A percentile compares a stretch with the other conserved stretches of the same genome.
Evolutionary conservation across 75 land plant genomes (phyloP).

Genomic region (Picea sitchensis): DNA sequence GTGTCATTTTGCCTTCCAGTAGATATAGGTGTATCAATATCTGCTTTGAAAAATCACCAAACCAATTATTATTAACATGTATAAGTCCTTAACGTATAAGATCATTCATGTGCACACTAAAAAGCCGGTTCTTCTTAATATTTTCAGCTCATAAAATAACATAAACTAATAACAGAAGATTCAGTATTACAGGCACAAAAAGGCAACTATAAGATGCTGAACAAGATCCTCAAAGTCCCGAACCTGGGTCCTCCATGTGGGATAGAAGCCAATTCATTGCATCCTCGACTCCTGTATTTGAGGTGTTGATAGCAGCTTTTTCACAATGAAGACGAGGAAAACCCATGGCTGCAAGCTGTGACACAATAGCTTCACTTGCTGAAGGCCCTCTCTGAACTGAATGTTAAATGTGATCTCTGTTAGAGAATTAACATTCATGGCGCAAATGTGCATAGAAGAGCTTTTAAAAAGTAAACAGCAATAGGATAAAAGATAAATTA

Average conservation of each 20-base stretch:
- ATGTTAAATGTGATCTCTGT: constrained; percentile 5
- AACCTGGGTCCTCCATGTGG: constrained; percentile 99
- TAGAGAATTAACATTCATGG: neutral
- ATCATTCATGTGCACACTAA: neutral
- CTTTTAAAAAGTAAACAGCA: neutral
- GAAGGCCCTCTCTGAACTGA: constrained; percentile 23
- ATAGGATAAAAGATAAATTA: neutral
- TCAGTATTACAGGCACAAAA: neutral
- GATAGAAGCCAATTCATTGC: constrained; percentile 96
- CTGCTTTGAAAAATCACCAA: constrained; percentile 32
- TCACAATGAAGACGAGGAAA: constrained; percentile 89
- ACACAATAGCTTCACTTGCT: constrained; percentile 82
- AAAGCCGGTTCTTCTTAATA: neutral
- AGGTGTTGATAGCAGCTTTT: constrained; percentile 92
- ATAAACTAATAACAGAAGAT: neutral
- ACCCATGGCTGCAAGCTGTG: constrained; percentile 85
- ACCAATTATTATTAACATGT: neutral
- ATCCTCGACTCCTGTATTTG: constrained; percentile 88
- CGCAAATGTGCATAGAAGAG: neutral
- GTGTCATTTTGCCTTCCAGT: constrained; percentile 15
- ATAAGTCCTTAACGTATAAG: neutral
- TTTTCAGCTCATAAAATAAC: neutral
- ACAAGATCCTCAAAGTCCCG: constrained; percentile 1
- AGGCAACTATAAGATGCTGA: neutral
- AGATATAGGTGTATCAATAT: constrained; percentile 76